A percentile compares a stretch with the other conserved stretches of the same genome.
Evolutionary conservation across 352 stramenopile species (phyloP).

Genomic region (Globisporangium spinosum): DNA sequence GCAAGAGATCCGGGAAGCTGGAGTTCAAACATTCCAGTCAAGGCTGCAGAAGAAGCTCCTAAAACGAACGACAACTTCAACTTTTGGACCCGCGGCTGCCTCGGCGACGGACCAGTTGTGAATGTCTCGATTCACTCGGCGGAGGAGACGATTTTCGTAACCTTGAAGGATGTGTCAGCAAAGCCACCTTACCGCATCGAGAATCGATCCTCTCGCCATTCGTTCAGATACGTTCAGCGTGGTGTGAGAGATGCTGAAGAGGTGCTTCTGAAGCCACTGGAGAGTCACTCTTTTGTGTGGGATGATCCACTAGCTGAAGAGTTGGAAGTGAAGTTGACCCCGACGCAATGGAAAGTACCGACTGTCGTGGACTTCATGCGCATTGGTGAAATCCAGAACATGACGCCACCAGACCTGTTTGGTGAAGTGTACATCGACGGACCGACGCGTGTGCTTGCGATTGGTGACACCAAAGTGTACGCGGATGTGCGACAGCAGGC

Average conservation of each 20-base stretch:
- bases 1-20: conserved; percentile 50
- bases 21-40: conserved; percentile 48
- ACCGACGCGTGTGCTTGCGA: conserved; percentile 70
- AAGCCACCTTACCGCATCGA: conserved; percentile 80
- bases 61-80: conserved; percentile 39
- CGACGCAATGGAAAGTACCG: conserved; percentile 62
- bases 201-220: conserved; percentile 70
- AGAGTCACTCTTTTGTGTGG: conserved; percentile 82
- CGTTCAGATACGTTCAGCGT: conserved; percentile 75
- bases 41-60: conserved; percentile 27
- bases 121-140: conserved; percentile 57
- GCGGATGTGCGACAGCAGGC: conserved; percentile 49
- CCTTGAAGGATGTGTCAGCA: conserved; percentile 62
- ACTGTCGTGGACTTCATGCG: conserved; percentile 72
- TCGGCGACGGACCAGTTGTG: conserved; percentile 72
- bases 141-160: conserved; percentile 69
- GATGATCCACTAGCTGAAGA: conserved; percentile 57
- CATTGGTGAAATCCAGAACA: conserved; percentile 55
- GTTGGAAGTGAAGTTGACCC: conserved; percentile 53
- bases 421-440: conserved; percentile 87
- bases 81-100: conserved; percentile 65
- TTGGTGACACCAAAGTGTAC: conserved; percentile 70
- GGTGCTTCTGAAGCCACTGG: conserved; percentile 57
- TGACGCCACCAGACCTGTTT: conserved; percentile 53
- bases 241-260: conserved; percentile 58